Evolutionary conservation across 2,329 filamentous ascomycete species (phyloP).

Genomic region (Camillea tinctor): DNA sequence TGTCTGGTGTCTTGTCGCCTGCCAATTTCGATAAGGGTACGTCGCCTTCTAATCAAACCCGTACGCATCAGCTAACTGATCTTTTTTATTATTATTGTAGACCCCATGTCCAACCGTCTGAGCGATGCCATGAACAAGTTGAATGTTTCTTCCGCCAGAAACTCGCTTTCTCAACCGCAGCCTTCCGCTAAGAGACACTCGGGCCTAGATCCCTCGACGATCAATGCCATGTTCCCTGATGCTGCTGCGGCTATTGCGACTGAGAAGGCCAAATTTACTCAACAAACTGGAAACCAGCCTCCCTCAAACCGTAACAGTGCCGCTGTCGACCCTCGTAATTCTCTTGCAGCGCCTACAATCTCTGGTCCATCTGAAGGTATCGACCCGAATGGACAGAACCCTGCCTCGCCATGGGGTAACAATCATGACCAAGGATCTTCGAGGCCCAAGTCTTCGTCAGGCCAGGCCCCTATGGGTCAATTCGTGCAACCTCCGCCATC

Average conservation of each 20-base stretch:
- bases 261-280: slow-evolving; percentile 95
- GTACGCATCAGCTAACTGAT: not conserved
- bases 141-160: slow-evolving; percentile 81
- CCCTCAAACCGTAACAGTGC: slow-evolving; percentile 91
- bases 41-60: slow-evolving; percentile 14
- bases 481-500: slow-evolving; percentile 81
- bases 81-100: slow-evolving; percentile 52
- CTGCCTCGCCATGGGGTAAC: slow-evolving; percentile 78
- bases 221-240: slow-evolving; percentile 99
- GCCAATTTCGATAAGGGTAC: slow-evolving; percentile 95
- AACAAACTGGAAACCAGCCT: slow-evolving; percentile 86
- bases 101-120: slow-evolving; percentile 94
- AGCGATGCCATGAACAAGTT: slow-evolving; percentile 97
- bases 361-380: slow-evolving; percentile 63
- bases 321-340: slow-evolving; percentile 72
- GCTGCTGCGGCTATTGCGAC: slow-evolving; percentile 97
- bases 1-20: slow-evolving; percentile 92
- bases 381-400: slow-evolving; percentile 62
- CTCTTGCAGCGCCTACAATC: slow-evolving; percentile 73
- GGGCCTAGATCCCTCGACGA: slow-evolving; percentile 86
- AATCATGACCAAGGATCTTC: slow-evolving; percentile 50
- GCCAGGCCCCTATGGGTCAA: slow-evolving; percentile 87
- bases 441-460: slow-evolving; percentile 75
- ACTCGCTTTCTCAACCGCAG: slow-evolving; percentile 78
- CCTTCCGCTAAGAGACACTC: slow-evolving; percentile 87